phyloP scores from a whole-genome alignment of 2,329 filamentous ascomycete species.

The Lasiodiplodia theobromae region DNA sequence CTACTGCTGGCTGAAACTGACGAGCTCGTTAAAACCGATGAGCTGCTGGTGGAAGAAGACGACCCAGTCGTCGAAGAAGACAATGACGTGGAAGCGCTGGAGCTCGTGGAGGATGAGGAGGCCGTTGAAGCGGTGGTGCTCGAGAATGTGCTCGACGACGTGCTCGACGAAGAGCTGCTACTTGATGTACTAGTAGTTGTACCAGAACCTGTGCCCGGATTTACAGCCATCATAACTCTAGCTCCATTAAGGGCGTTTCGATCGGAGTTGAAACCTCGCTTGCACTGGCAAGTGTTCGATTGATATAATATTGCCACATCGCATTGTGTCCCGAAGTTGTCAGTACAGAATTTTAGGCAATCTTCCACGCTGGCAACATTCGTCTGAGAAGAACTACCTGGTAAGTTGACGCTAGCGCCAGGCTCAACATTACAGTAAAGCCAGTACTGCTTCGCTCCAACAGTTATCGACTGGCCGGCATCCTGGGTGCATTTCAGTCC shows the following conservation, averaged over 20 bases:
- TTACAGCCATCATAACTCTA: not conserved
- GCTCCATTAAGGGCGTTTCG: not conserved
- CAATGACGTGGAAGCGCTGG: too few relatives aligned
- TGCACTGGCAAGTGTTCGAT: not conserved
- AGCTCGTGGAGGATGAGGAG: too few relatives aligned
- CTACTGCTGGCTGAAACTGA: too few relatives aligned
- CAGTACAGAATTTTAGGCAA: constrained; percentile 1
- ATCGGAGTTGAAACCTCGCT: not conserved
- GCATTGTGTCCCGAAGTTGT: not conserved
- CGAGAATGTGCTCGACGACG: too few relatives aligned
- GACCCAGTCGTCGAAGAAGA: too few relatives aligned
- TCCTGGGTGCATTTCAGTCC: not conserved
- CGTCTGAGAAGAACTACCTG: not conserved
- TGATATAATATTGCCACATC: not conserved
- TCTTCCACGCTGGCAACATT: not conserved
- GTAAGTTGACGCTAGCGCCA: not conserved
- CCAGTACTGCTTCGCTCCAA: not conserved
- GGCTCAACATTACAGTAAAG: not conserved
- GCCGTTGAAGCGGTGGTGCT: too few relatives aligned
- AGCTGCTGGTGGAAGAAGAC: too few relatives aligned
- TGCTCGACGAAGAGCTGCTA: too few relatives aligned
- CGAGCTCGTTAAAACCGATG: too few relatives aligned
- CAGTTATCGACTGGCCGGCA: not conserved
- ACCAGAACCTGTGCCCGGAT: not conserved
- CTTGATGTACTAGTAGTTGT: not conserved